These are phyloP conservation scores for Lobosporangium transversale DNA, from an alignment of 192 early-diverging fungal genomes.

Conservation along the genomic window DNA sequence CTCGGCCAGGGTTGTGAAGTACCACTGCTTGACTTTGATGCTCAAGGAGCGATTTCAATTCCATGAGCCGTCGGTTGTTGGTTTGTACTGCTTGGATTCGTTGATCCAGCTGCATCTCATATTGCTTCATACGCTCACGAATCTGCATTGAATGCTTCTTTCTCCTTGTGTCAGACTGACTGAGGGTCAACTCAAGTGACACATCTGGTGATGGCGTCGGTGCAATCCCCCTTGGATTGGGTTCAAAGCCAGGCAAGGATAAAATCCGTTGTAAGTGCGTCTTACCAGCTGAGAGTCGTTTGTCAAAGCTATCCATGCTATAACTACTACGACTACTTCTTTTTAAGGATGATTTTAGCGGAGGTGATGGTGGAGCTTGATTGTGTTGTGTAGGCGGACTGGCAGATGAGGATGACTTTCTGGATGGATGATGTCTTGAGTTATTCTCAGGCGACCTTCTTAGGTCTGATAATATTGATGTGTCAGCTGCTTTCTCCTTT, in stretches of 20 bases:
- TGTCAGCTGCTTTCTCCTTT: too few species aligned
- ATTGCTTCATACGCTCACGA: constrained; percentile 6
- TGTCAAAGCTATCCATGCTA: neutral
- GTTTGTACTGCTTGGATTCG: constrained; percentile 12
- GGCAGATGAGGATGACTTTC: constrained; percentile 11
- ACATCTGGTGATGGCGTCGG: constrained; percentile 35
- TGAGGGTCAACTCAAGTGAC: constrained; percentile 20
- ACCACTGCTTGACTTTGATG: constrained; percentile 1
- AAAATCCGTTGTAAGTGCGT: constrained; percentile 10
- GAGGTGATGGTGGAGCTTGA: neutral
- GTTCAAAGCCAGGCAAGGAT: constrained; percentile 28
- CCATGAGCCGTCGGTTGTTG: constrained; percentile 28
- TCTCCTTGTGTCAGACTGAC: neutral
- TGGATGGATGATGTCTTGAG: neutral
- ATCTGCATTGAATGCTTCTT: neutral
- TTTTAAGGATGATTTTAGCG: too few species aligned
- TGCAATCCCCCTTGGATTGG: constrained; percentile 41
- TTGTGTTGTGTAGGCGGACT: constrained; percentile 2
- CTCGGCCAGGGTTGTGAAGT: constrained; percentile 1
- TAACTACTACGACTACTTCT: too few species aligned
- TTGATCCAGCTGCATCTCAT: constrained; percentile 30
- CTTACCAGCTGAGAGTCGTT: neutral
- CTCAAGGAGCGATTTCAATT: constrained; percentile 15
- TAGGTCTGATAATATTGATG: too few species aligned
- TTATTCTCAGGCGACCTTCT: neutral